phyloP scores from a whole-genome alignment of 1,284 basidiomycete species.

The Coriolopsis trogii region DNA sequence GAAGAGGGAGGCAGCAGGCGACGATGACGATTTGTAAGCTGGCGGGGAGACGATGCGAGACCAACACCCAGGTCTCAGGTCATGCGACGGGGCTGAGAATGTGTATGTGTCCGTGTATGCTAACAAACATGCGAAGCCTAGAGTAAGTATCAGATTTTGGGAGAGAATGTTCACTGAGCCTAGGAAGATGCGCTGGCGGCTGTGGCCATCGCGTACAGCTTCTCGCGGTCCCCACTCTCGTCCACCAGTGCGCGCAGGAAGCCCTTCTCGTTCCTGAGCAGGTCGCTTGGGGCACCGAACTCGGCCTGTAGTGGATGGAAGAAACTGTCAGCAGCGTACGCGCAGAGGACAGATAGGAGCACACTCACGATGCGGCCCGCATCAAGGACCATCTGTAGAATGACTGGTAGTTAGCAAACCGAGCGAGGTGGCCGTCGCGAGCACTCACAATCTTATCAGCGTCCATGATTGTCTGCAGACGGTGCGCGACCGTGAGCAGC shows the following conservation, averaged over 20 bases:
- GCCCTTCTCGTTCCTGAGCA: conserved; percentile 39
- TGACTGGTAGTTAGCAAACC: neutral
- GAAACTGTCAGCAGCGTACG: too few species aligned
- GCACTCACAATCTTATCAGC: conserved; percentile 44
- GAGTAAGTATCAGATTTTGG: too few species aligned
- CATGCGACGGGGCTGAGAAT: too few species aligned
- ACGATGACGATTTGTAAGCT: too few species aligned
- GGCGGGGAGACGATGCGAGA: too few species aligned
- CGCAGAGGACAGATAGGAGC: too few species aligned
- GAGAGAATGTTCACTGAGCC: too few species aligned
- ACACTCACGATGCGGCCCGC: conserved; percentile 37
- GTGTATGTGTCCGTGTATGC: too few species aligned
- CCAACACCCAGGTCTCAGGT: too few species aligned
- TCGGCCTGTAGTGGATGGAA: too few species aligned
- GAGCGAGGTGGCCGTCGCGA: conserved; percentile 3
- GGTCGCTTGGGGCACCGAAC: conserved; percentile 35
- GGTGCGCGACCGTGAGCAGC: conserved; percentile 68
- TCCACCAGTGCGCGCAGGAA: conserved; percentile 40
- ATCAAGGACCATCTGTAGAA: conserved; percentile 42
- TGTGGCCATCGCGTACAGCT: conserved; percentile 33
- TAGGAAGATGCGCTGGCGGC: neutral
- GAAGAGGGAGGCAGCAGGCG: too few species aligned
- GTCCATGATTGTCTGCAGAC: conserved; percentile 73
- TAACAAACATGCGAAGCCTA: too few species aligned
- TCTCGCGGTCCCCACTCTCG: conserved; percentile 39